Conservation (phyloP, 805 yeast genomes). For the Yamadazyma philogaea region DNA sequence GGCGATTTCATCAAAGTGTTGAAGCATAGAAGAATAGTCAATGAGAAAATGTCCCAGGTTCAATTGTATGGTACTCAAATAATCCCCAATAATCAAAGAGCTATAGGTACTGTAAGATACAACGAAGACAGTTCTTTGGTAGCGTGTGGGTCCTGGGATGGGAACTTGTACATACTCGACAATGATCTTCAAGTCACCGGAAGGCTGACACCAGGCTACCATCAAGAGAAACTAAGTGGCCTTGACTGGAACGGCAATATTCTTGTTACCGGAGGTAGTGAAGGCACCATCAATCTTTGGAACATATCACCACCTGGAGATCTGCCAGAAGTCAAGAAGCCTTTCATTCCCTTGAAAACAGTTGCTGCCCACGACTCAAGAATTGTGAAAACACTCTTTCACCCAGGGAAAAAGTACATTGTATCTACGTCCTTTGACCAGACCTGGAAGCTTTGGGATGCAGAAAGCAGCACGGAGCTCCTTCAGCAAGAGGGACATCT, state of each 20-base stretch:
- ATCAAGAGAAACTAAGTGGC: constrained; percentile 67
- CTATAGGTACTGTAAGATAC: constrained; percentile 58
- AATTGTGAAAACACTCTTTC: constrained; percentile 59
- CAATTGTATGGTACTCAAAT: constrained; percentile 67
- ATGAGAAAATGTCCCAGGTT: constrained; percentile 27
- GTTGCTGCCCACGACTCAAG: constrained; percentile 44
- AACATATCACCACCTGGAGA: constrained; percentile 1
- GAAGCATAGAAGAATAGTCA: constrained; percentile 44
- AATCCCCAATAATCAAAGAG: constrained; percentile 55
- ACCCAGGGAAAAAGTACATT: constrained; percentile 56
- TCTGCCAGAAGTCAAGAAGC: constrained; percentile 6
- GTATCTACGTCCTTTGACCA: constrained; percentile 77
- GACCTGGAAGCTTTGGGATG: constrained; percentile 90
- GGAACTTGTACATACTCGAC: constrained; percentile 54
- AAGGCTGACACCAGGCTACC: constrained; percentile 36
- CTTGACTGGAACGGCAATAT: constrained; percentile 53
- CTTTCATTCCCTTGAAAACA: constrained; percentile 16
- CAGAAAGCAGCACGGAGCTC: constrained; percentile 41
- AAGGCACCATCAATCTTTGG: constrained; percentile 37
- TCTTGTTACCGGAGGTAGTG: constrained; percentile 37
- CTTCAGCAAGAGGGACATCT: constrained; percentile 84
- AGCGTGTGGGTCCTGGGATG: constrained; percentile 84
- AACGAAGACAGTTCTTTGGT: constrained; percentile 37
- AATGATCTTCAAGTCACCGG: constrained; percentile 30
- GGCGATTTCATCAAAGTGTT: constrained; percentile 43